Conservation (phyloP, 1,284 basidiomycete species). For the Xanthoconium separans region DNA sequence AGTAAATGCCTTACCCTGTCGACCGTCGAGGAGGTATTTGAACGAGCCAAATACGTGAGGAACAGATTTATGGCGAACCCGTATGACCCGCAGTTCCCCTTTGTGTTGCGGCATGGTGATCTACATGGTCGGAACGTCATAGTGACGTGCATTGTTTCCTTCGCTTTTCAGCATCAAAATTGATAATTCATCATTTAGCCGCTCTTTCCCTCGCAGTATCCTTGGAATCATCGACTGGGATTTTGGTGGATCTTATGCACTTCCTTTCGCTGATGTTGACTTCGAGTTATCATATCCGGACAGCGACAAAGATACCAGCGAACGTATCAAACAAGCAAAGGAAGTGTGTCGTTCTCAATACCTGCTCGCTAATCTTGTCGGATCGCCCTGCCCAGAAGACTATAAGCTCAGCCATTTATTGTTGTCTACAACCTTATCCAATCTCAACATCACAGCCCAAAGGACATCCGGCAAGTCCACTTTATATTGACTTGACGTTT, state of each 20-base stretch:
- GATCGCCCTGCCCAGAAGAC: background rate
- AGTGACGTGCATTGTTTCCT: background rate
- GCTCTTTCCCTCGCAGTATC: background rate
- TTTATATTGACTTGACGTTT: too few species aligned
- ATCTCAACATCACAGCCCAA: too few species aligned
- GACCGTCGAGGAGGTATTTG: background rate
- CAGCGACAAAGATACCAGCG: background rate
- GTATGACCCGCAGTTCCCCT: background rate
- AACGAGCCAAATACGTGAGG: background rate
- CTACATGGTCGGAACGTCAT: background rate
- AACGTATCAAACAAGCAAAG: background rate
- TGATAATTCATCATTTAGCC: background rate
- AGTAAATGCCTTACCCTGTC: background rate
- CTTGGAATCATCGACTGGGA: background rate
- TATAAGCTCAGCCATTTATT: background rate
- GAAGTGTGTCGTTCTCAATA: background rate
- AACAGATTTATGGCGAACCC: background rate
- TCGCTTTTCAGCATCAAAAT: background rate
- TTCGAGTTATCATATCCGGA: background rate
- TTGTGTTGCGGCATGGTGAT: background rate
- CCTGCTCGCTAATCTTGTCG: background rate
- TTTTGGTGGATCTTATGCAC: background rate
- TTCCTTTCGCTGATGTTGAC: background rate
- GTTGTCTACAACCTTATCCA: background rate
- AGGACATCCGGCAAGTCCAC: too few species aligned